phyloP scores from a whole-genome alignment of 2,329 filamentous ascomycete genomes.

The Verticillium isaacii region DNA sequence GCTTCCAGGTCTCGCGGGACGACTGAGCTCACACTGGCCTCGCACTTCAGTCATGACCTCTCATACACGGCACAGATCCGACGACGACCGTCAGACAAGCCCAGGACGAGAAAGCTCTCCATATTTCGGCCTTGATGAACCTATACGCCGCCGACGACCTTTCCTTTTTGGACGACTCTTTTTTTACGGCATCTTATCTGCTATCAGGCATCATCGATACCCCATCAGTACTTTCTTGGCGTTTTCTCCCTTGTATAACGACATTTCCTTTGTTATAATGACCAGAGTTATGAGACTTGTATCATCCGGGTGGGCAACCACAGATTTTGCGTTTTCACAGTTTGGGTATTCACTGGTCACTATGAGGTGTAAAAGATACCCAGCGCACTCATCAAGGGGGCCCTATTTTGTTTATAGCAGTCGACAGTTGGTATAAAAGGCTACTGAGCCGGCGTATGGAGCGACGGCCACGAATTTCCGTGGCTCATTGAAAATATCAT shows the following conservation, averaged over 20 bases:
- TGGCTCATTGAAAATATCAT: too few species aligned
- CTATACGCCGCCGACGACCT: neutral
- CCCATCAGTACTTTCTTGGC: neutral
- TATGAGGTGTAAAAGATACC: neutral
- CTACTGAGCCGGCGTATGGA: neutral
- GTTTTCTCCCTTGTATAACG: neutral
- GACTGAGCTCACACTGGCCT: conserved; percentile 10
- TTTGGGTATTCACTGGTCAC: neutral
- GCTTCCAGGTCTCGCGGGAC: conserved; percentile 70
- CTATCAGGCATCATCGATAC: conserved; percentile 18
- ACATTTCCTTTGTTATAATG: neutral
- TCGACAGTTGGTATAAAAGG: neutral
- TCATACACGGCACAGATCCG: conserved; percentile 22
- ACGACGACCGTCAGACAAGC: neutral
- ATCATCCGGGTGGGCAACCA: neutral
- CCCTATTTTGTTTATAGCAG: neutral
- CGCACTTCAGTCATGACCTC: too few species aligned
- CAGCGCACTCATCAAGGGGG: neutral
- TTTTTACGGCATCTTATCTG: conserved; percentile 6
- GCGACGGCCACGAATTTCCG: neutral
- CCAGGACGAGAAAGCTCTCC: neutral
- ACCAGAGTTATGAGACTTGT: neutral
- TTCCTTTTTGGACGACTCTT: neutral
- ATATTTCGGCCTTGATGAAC: neutral
- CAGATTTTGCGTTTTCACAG: neutral